Conservation (phyloP, 1,284 basidiomycete species). For the Cutaneotrichosporon arboriforme region DNA sequence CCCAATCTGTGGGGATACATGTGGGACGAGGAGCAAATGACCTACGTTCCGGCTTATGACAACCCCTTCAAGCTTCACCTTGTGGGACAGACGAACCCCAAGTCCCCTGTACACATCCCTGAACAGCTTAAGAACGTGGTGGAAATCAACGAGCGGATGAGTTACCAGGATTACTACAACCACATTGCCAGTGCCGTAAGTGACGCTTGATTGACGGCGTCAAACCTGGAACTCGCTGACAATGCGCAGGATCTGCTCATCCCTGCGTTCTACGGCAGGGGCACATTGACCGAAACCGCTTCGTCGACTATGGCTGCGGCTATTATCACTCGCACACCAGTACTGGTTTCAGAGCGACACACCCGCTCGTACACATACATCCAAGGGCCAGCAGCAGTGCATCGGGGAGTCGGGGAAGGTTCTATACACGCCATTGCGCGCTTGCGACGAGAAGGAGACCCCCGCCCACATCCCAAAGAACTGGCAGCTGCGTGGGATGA, state of each 20-base stretch:
- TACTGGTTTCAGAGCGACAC: constrained; percentile 8
- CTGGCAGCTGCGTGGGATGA: background rate
- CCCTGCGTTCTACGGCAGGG: constrained; percentile 1
- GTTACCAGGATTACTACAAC: constrained; percentile 7
- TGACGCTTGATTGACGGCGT: background rate
- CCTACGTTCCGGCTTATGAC: background rate
- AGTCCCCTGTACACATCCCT: background rate
- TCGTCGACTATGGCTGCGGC: constrained; percentile 6
- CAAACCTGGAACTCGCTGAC: background rate
- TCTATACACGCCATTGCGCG: constrained; percentile 2
- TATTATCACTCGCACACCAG: constrained; percentile 7
- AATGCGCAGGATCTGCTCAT: constrained; percentile 4
- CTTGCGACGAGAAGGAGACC: background rate
- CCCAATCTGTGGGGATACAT: constrained; percentile 8
- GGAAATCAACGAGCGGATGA: background rate
- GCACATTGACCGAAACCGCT: constrained; percentile 4
- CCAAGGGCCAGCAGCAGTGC: background rate
- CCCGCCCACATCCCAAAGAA: background rate
- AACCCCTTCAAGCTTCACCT: constrained; percentile 7
- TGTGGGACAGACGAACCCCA: constrained; percentile 2
- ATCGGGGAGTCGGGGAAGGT: background rate
- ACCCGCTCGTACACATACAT: constrained; percentile 5
- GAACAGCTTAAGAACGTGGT: constrained; percentile 2
- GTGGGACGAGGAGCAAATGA: background rate
- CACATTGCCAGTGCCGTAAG: constrained; percentile 2